These are phyloP conservation scores for Leccinum broughii DNA, from an alignment of 768 basidiomycete species.

Conservation along the genomic window DNA sequence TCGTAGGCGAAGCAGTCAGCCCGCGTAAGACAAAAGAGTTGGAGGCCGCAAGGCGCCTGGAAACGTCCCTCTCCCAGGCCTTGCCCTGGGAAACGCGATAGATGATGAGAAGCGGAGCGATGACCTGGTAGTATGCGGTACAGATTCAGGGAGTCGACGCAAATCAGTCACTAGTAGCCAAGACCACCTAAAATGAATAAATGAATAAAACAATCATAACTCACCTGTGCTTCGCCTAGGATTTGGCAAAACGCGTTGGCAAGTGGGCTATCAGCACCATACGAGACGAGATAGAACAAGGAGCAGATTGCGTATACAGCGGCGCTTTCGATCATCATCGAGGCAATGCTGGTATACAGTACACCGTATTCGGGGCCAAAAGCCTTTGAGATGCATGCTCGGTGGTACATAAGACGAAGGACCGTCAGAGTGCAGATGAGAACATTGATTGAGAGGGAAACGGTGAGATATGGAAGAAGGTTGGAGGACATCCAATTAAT, in stretches of 20 bases:
- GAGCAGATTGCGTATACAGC: slow-evolving; percentile 34
- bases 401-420: slow-evolving; percentile 33
- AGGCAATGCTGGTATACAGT: slow-evolving; percentile 32
- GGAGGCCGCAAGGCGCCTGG: slow-evolving; percentile 7
- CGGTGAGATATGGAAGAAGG: slow-evolving; percentile 32
- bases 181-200: no score
- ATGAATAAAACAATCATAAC: not conserved
- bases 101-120: slow-evolving; percentile 49
- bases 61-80: slow-evolving; percentile 37
- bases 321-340: slow-evolving; percentile 37
- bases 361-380: slow-evolving; percentile 28
- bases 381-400: slow-evolving; percentile 23
- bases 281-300: slow-evolving; percentile 33
- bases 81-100: slow-evolving; percentile 47
- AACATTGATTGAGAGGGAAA: slow-evolving; percentile 37
- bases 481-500: slow-evolving; percentile 33
- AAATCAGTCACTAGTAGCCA: no score
- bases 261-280: slow-evolving; percentile 20
- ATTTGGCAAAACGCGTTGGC: slow-evolving; percentile 31
- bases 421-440: slow-evolving; percentile 33
- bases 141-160: not conserved
- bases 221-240: slow-evolving; percentile 32
- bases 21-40: slow-evolving; percentile 15
- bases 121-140: slow-evolving; percentile 34
- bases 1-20: not conserved